A percentile compares a stretch with the other conserved stretches of the same genome.
These are phyloP conservation scores for Apiotrichum montevideense DNA, from an alignment of 1,284 basidiomycete genomes.

Conservation along the genomic window DNA sequence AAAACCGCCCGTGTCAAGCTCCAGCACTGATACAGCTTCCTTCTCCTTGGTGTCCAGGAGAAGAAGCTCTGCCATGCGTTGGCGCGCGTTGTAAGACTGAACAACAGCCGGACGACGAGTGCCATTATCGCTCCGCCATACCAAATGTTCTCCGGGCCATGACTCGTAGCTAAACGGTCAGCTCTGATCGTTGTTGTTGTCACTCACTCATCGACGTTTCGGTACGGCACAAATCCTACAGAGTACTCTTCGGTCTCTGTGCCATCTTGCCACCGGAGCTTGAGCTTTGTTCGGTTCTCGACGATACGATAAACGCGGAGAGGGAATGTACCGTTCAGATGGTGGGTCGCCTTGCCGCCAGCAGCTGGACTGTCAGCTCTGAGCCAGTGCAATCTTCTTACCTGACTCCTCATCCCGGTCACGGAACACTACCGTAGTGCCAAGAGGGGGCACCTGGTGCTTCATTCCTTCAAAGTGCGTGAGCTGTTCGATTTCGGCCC, in stretches of 20 bases:
- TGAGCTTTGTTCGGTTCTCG: conserved; percentile 62
- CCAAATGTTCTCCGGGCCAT: conserved; percentile 81
- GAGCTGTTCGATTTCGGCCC: conserved; percentile 60
- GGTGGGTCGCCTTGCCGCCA: conserved; percentile 19
- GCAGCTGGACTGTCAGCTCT: conserved; percentile 1
- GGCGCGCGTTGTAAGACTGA: conserved; percentile 64
- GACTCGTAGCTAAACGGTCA: conserved; percentile 26
- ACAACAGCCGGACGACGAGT: conserved; percentile 63
- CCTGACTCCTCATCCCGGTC: conserved; percentile 13
- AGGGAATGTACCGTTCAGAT: conserved; percentile 41
- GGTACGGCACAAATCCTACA: conserved; percentile 67
- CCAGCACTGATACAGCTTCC: conserved; percentile 73
- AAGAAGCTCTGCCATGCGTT: conserved; percentile 58
- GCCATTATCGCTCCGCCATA: conserved; percentile 72
- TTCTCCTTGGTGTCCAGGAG: conserved; percentile 36
- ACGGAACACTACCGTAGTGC: conserved; percentile 40
- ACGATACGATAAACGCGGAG: conserved; percentile 60
- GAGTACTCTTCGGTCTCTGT: conserved; percentile 56
- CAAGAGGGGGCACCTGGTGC: conserved; percentile 35
- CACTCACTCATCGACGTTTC: conserved; percentile 50
- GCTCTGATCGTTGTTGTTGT: not conserved
- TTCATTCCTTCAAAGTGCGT: conserved; percentile 53
- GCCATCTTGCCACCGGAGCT: conserved; percentile 87
- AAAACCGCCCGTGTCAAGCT: conserved; percentile 63
- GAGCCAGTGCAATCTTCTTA: not conserved